Conservation (phyloP, 2,329 filamentous ascomycete genomes). For the Talaromyces pinophilus region DNA sequence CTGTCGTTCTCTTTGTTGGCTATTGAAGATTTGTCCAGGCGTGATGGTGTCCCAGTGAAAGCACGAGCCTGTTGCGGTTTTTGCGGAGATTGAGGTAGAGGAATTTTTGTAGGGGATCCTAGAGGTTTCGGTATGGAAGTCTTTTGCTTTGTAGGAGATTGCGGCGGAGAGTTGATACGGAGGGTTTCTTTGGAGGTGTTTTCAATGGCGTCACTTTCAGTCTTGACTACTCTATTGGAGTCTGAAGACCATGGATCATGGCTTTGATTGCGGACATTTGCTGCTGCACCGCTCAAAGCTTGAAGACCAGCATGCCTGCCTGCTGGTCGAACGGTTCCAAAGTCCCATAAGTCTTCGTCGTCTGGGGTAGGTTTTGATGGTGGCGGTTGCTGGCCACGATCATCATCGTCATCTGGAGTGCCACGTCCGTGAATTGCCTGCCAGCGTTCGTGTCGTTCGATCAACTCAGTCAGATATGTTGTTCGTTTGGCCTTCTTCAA, state of each 20-base stretch:
- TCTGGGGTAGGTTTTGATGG: conserved; percentile 50
- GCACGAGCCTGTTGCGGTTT: conserved; percentile 55
- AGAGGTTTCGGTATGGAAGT: conserved; percentile 31
- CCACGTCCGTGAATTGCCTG: conserved; percentile 74
- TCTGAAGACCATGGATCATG: conserved; percentile 44
- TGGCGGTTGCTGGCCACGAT: conserved; percentile 39
- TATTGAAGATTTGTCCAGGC: conserved; percentile 41
- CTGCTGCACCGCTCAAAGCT: conserved; percentile 76
- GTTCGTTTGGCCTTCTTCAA: conserved; percentile 91
- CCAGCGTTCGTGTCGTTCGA: conserved; percentile 88
- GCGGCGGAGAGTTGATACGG: conserved; percentile 59
- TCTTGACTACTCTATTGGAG: neutral
- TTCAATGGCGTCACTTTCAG: conserved; percentile 30
- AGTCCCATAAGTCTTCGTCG: conserved; percentile 94
- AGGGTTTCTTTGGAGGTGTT: conserved; percentile 33
- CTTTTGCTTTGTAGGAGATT: conserved; percentile 58
- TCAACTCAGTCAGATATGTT: conserved; percentile 93
- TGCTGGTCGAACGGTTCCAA: conserved; percentile 88
- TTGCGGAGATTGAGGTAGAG: conserved; percentile 61
- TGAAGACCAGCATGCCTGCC: conserved; percentile 66
- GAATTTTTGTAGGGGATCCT: conserved; percentile 60
- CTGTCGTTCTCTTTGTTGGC: conserved; percentile 36
- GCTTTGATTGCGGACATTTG: conserved; percentile 69
- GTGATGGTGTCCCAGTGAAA: conserved; percentile 50
- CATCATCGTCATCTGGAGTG: conserved; percentile 66